Evolutionary conservation across 768 basidiomycete genomes (phyloP), one percentile per base, ranked within the genome.

Genomic region (Podaxis sp.): DNA sequence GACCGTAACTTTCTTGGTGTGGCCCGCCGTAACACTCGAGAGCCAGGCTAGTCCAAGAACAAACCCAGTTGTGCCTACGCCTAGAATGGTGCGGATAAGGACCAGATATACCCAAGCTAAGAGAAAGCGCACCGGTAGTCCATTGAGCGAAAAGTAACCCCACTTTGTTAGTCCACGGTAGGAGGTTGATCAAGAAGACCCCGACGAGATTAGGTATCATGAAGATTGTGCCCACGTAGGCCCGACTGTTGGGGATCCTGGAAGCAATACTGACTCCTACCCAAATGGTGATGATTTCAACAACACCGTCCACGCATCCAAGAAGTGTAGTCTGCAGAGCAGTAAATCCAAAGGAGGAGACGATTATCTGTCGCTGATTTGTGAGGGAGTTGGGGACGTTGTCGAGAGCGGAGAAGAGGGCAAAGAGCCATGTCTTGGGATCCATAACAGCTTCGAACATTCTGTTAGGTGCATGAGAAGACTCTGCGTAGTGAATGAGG

Each of bases 371-470:
- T 4, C 80, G 74, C 67, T 91, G 89, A 64, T 88, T 89, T 19
- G 84, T 87, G 40, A 78, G 68, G 2, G 87, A 89, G 70, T 87
- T 89, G 1, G 89, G 87, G 15, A 91, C 69, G 61, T 87, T 87
- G 68, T 81, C 75, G 38, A 89, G 72, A 0, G 81, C 83, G 2
- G 84, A 77, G 71, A 89, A 89, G 48, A 90, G 76, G 0, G 88
- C 88, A 67, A 92, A 91, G 30, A 90, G 77, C 89, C 88, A 91
- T 0, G 88, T 89, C 72, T 91, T 92, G 0, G 86, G 84, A 67
- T 92, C 90, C 0, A 70, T 64, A 3, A 91, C 74, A 0, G 89
- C 86, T 69, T 92, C 90, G 22, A 84, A 80, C 79, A 92, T 81
- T 72, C 88, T 90, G 68, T 5, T 52, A 39, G 53, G 8, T 24